Evolutionary conservation across 257 asterid species (phyloP).

Genomic region (Oldenlandia corymbosa): DNA sequence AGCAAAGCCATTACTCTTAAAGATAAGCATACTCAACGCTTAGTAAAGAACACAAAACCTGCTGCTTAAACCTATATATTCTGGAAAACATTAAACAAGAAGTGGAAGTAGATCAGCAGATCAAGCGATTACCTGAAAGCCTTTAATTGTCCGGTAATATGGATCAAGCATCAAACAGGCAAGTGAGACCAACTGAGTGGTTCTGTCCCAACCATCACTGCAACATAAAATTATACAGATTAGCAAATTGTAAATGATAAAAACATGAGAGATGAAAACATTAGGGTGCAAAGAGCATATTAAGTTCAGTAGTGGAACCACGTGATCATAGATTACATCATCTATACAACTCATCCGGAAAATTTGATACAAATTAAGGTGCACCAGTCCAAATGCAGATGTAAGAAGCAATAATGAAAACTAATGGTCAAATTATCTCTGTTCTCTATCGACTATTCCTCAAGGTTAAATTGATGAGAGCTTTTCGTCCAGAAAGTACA

Average conservation of each 20-base stretch:
- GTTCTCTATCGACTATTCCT: neutral
- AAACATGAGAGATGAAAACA: neutral
- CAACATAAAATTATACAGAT: constrained; percentile 16
- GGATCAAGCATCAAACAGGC: constrained; percentile 97
- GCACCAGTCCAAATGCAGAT: neutral
- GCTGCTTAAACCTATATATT: no score
- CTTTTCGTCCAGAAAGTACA: neutral
- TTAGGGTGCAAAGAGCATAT: neutral
- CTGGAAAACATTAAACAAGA: neutral
- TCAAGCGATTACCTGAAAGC: constrained; percentile 69
- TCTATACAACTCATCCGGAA: neutral
- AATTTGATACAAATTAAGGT: neutral
- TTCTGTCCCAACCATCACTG: constrained; percentile 99
- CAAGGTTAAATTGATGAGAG: neutral
- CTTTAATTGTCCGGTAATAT: constrained; percentile 81
- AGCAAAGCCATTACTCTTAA: neutral
- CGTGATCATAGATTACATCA: neutral
- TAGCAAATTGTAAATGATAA: constrained; percentile 18
- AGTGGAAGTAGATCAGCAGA: neutral
- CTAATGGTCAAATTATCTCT: neutral
- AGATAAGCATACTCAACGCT: no score
- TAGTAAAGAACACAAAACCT: no score
- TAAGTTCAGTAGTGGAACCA: neutral
- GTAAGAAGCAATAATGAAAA: neutral
- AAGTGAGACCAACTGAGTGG: constrained; percentile 89